Base-by-base conservation (phyloP, 2,329 filamentous ascomycete species). In the Fusarium sp. region DNA sequence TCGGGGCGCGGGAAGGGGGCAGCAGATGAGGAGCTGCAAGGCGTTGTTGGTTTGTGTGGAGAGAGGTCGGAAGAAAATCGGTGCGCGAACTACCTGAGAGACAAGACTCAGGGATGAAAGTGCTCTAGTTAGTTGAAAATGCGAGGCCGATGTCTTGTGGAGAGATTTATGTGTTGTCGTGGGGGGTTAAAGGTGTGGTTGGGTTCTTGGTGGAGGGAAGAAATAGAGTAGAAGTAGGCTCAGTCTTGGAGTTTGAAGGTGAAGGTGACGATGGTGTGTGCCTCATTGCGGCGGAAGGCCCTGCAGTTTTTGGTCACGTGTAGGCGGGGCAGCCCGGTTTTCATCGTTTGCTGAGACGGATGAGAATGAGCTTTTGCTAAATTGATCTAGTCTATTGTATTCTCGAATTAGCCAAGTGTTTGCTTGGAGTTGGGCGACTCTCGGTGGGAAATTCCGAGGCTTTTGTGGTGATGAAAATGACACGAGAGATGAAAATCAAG, bases 271-370 rank as follows among this genome's bases (percentile, higher is more conserved):
- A 79, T 74, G 57, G 68, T 74, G 72, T 79, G 79, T 70, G 77
- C 76, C 77, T 78, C 72, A 48, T 69, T 65, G 72, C 69, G 57
- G 70, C 61, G 60, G 66, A 73, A 71, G 73, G 69, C 72, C 67
- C 68, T 72, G 66, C 61, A 72, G 60, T 71, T 69, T 29, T 41
- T 25, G 67, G 74, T 82, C 80, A 82, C 80, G 80, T 82, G 80
- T 74, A 62, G 68, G 78, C 76, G 78, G 79, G 79, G 79, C 76
- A 78, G 60, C 66, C 61, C 65, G 63, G 54, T 59, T 69, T 70
- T 58, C 31, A 60, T 68, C 46, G 38, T 54, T 51, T 54, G 63
- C 31, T 60, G 70, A 60, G 21, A 35, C 48, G 55, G 23, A 49
- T 12, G 51, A 58, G 27, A 38, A 48, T 35, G 54, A 46, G 48